Percentiles rank a stretch among this genome's conserved stretches.
Evolutionary conservation across 2,329 filamentous ascomycete genomes (phyloP).

Genomic region (Fusarium transvaalense): DNA sequence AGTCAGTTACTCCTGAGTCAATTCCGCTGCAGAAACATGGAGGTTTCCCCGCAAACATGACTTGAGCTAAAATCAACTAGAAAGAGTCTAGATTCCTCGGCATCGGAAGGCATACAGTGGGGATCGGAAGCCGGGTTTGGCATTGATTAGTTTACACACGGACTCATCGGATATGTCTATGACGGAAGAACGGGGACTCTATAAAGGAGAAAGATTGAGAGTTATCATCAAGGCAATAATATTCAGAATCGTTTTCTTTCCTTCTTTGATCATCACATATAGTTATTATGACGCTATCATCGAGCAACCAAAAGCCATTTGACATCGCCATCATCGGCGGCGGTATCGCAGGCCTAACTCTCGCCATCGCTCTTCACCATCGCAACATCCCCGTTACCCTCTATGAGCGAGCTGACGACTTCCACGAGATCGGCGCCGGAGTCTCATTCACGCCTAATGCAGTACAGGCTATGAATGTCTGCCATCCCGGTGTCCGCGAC

Average conservation of each 20-base stretch:
- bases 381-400: constrained; percentile 59
- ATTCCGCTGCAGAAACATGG: constrained; percentile 3
- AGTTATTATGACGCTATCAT: constrained; percentile 3
- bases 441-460: constrained; percentile 66
- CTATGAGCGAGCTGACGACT: constrained; percentile 60
- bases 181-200: constrained; percentile 3
- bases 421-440: constrained; percentile 64
- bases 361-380: constrained; percentile 61
- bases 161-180: constrained; percentile 15
- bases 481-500: constrained; percentile 54
- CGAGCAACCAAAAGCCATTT: constrained; percentile 31
- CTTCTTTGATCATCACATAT: not conserved
- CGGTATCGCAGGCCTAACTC: constrained; percentile 63
- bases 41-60: constrained; percentile 22
- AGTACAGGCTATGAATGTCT: constrained; percentile 58
- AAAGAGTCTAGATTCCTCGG: not conserved
- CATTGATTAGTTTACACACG: not conserved
- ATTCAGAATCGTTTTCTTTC: too few relatives aligned
- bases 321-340: constrained; percentile 63
- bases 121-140: constrained; percentile 27
- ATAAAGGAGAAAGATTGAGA: not conserved
- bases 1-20: constrained; percentile 13
- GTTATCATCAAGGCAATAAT: not conserved
- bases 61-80: not conserved
- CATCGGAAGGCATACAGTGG: constrained; percentile 8